Evolutionary conservation across 441 rosid genomes (phyloP), one percentile per base, ranked within the genome.

Genomic region (Jatropha podagrica): DNA sequence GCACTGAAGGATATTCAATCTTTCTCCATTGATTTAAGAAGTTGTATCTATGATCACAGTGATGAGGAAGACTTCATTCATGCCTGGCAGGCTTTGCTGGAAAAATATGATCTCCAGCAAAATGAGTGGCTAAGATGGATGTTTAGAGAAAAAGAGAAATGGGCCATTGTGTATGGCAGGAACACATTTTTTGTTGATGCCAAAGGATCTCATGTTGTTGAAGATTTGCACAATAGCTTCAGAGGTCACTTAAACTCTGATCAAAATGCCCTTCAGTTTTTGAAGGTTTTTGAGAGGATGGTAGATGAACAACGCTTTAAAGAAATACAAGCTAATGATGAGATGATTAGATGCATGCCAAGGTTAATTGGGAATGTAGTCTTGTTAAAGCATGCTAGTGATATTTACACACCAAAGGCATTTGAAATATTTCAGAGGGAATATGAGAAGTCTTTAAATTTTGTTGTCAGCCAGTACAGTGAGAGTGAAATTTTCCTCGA

Each of bases 371-470:
- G 60, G 5, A 70, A 76, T 64, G 70, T 70, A 26, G 68, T 58
- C 62, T 56, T 76, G 58, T 48, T 69, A 52, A 76, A 67, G 74
- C 79, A 76, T 76, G 74, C 70, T 32, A 51, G 75, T 32, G 58
- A 44, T 18, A 63, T 63, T 51, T 76, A 76, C 60, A 70, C 79
- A 38, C 60, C 60, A 7, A 60, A 12, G 26, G 67, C 67, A 18
- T 76, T 76, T 32, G 60, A 76, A 26, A 63, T 76, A 59, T 70
- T 76, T 70, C 79, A 76, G 67, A 67, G 65, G 37, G 79, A 76
- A 55, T 76, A 60, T 42, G 79, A 76, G 51, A 62, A 55, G 58
- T 76, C 61, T 46, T 61, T 76, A 54, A 62, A 38, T 67, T 66
- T 64, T 42, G 65, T 63, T 38, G 72, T 54, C 63, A 15, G 52